phyloP scores from a whole-genome alignment of 2,329 filamentous ascomycete species.

The Botrytis paeoniae region DNA sequence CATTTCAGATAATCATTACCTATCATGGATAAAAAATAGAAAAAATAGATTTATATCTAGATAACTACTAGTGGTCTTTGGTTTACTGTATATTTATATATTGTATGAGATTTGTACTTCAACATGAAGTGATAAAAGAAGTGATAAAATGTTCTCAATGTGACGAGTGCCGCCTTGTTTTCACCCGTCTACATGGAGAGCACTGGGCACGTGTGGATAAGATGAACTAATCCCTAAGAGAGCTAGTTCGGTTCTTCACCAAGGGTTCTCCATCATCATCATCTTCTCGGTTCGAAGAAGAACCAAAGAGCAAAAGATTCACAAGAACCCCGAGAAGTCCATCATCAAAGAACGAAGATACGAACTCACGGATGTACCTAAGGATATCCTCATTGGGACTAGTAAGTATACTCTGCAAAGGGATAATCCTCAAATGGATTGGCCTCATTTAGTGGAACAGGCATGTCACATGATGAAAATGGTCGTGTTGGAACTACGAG shows the following conservation, averaged over 20 bases:
- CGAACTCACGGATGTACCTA: neutral
- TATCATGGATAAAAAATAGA: too few species aligned
- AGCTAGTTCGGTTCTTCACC: neutral
- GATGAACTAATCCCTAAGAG: neutral
- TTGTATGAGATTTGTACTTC: neutral
- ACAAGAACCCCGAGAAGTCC: neutral
- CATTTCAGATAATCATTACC: neutral
- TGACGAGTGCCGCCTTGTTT: neutral
- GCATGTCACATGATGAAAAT: neutral
- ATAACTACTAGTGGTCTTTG: neutral
- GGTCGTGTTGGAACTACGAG: neutral
- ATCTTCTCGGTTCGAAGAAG: neutral
- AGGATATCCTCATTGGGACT: neutral
- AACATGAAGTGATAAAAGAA: neutral
- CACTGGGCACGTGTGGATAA: neutral
- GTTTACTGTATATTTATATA: neutral
- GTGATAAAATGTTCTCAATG: neutral
- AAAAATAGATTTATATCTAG: too few species aligned
- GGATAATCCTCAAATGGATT: neutral
- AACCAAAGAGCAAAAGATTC: neutral
- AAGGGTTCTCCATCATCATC: neutral
- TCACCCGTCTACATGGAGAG: neutral
- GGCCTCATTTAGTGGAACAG: neutral
- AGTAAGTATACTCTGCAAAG: neutral
- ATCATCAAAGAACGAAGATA: neutral